Conservation (phyloP, 805 yeast genomes). For the Starmerella scarabaei region DNA sequence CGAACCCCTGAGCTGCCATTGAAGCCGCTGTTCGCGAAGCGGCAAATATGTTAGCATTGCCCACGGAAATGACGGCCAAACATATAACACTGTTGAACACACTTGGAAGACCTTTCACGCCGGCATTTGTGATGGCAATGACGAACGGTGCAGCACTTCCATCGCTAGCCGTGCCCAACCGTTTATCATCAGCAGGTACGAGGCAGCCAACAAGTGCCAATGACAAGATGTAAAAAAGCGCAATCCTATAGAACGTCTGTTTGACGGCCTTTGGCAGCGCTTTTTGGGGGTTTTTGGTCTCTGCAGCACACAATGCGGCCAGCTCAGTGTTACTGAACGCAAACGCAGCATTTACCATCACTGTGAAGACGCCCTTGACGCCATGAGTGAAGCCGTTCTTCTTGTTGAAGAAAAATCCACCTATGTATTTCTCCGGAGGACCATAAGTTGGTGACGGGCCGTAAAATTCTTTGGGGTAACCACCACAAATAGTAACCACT, state of each 20-base stretch:
- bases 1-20: slow-evolving; percentile 51
- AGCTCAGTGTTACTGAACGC: slow-evolving; percentile 70
- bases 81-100: slow-evolving; percentile 59
- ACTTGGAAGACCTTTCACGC: slow-evolving; percentile 53
- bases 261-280: slow-evolving; percentile 62
- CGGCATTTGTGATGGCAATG: slow-evolving; percentile 54
- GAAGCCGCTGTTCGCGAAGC: slow-evolving; percentile 58
- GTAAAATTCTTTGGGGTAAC: slow-evolving; percentile 50
- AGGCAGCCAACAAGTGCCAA: slow-evolving; percentile 48
- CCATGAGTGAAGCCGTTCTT: slow-evolving; percentile 53
- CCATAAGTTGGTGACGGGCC: slow-evolving; percentile 31
- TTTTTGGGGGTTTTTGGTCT: slow-evolving; percentile 52
- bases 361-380: slow-evolving; percentile 50
- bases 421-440: slow-evolving; percentile 40
- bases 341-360: slow-evolving; percentile 52
- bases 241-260: slow-evolving; percentile 73
- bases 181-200: slow-evolving; percentile 49
- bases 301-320: slow-evolving; percentile 66
- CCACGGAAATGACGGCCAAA: slow-evolving; percentile 58
- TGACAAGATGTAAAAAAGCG: slow-evolving; percentile 53
- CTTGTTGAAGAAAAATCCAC: slow-evolving; percentile 45
- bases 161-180: slow-evolving; percentile 42
- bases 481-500: slow-evolving; percentile 39
- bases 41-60: slow-evolving; percentile 58
- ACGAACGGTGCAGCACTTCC: slow-evolving; percentile 64